Conservation (phyloP, 768 basidiomycete genomes). For the Tricholoma furcatifolium region DNA sequence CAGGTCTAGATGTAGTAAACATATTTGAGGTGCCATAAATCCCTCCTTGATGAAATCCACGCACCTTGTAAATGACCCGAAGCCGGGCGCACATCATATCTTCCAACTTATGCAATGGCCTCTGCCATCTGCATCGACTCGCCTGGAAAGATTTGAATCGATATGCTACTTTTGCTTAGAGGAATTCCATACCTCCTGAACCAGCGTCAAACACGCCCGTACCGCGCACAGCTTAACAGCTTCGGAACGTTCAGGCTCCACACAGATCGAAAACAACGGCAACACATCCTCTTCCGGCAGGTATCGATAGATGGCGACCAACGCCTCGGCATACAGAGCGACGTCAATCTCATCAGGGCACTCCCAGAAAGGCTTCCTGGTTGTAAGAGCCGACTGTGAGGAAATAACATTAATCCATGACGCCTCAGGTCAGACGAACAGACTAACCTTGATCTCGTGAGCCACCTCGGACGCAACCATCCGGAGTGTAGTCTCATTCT, state of each 20-base stretch:
- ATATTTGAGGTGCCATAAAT: not conserved
- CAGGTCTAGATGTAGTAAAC: slow-evolving; percentile 34
- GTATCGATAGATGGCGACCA: slow-evolving; percentile 73
- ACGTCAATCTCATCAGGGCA: slow-evolving; percentile 69
- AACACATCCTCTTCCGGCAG: slow-evolving; percentile 60
- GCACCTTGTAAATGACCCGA: slow-evolving; percentile 56
- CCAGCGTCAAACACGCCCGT: slow-evolving; percentile 67
- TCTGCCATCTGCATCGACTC: slow-evolving; percentile 54
- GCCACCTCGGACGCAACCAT: slow-evolving; percentile 71
- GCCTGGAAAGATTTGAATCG: slow-evolving; percentile 26
- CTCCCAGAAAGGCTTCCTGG: slow-evolving; percentile 70
- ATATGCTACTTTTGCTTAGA: not conserved
- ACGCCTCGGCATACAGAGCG: slow-evolving; percentile 70
- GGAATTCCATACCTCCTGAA: slow-evolving; percentile 53
- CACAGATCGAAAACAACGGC: slow-evolving; percentile 58
- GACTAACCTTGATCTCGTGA: slow-evolving; percentile 72
- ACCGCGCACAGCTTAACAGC: slow-evolving; percentile 78
- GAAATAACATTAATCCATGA: not conserved
- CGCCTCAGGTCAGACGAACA: not conserved
- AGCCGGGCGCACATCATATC: slow-evolving; percentile 45
- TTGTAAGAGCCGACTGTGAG: slow-evolving; percentile 29
- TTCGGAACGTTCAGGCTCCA: slow-evolving; percentile 78
- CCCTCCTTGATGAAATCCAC: slow-evolving; percentile 1
- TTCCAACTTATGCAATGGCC: slow-evolving; percentile 47
- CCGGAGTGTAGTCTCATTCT: slow-evolving; percentile 61